phyloP scores from a whole-genome alignment of 345 rosid genomes.

The Salix viminalis region DNA sequence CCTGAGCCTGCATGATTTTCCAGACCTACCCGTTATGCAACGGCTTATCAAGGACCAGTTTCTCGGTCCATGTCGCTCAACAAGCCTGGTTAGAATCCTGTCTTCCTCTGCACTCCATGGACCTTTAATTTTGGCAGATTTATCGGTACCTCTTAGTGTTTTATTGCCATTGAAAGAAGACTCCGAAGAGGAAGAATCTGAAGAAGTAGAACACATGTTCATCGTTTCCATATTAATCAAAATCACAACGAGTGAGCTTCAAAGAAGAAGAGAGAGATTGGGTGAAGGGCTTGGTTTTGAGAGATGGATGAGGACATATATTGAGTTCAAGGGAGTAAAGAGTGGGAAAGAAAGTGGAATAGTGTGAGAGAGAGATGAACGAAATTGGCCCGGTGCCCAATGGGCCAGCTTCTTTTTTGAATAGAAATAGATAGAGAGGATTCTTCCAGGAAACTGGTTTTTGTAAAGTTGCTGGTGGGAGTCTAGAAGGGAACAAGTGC shows the following conservation, averaged over 20 bases:
- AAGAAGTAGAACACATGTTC: constrained; percentile 39
- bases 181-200: constrained; percentile 50
- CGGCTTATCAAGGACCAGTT: constrained; percentile 59
- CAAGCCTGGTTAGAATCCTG: constrained; percentile 48
- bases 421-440: constrained; percentile 6
- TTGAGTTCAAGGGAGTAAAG: neutral
- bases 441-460: constrained; percentile 50
- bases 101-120: constrained; percentile 79
- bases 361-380: constrained; percentile 20
- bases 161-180: constrained; percentile 28
- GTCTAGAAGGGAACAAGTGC: neutral
- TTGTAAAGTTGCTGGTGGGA: constrained; percentile 43
- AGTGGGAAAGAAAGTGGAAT: constrained; percentile 5
- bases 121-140: constrained; percentile 46
- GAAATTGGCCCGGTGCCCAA: constrained; percentile 26
- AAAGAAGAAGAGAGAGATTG: neutral
- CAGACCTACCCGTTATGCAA: constrained; percentile 49
- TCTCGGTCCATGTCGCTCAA: constrained; percentile 48
- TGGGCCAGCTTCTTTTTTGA: neutral
- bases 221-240: constrained; percentile 25
- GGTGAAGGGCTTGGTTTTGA: neutral
- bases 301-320: neutral
- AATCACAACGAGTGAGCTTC: no score
- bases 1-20: constrained; percentile 54
- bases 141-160: constrained; percentile 14